Conservation (phyloP, 345 rosid species). For the Lenwebbia sp. region DNA sequence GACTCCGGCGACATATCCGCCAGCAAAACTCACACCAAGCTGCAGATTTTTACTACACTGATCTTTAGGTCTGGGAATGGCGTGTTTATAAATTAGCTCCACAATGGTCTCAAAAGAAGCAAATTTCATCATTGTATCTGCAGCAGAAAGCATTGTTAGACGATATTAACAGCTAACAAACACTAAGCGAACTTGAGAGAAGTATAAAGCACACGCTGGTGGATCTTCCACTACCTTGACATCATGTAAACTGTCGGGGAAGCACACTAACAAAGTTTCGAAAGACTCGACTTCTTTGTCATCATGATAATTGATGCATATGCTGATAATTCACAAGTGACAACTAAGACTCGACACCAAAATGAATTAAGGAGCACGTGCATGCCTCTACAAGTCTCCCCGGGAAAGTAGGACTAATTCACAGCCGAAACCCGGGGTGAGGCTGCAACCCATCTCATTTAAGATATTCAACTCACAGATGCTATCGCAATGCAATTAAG, state of each 20-base stretch:
- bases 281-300: not conserved
- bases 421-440: not conserved
- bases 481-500: not conserved
- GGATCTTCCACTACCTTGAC: not conserved
- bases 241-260: not conserved
- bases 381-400: not conserved
- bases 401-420: not conserved
- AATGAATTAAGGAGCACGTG: not conserved
- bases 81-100: constrained; percentile 81
- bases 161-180: not conserved
- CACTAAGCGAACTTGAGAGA: not conserved
- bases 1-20: constrained; percentile 91
- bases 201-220: not conserved
- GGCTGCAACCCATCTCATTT: not conserved
- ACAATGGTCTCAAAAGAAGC: constrained; percentile 92
- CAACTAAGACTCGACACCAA: not conserved
- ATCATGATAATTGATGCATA: not conserved
- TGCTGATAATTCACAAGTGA: not conserved
- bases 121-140: constrained; percentile 99
- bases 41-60: constrained; percentile 81
- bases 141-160: not conserved
- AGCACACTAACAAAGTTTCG: not conserved
- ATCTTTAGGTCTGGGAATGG: constrained; percentile 73
- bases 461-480: not conserved
- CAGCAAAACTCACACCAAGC: constrained; percentile 91